A percentile compares a stretch with the other conserved stretches of the same genome.
These are phyloP conservation scores for Apocynum venetum DNA, from an alignment of 257 asterid genomes.

Conservation along the genomic window DNA sequence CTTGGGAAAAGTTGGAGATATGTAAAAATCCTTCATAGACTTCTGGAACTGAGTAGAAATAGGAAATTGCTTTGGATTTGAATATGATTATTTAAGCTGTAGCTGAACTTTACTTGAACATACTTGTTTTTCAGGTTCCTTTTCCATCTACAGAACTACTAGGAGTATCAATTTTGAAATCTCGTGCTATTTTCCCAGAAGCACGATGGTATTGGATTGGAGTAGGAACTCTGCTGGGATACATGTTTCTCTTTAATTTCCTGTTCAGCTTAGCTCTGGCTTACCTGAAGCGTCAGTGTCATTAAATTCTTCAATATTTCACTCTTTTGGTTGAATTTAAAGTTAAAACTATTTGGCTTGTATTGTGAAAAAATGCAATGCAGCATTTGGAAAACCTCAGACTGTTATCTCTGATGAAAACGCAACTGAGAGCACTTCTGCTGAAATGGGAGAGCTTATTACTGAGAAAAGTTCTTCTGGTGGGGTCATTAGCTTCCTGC, in stretches of 20 bases:
- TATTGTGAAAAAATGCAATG: not conserved
- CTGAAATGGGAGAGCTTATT: slow-evolving; percentile 30
- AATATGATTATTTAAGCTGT: not conserved
- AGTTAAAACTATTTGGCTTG: not conserved
- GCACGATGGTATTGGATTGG: slow-evolving; percentile 44
- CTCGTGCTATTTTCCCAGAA: slow-evolving; percentile 32
- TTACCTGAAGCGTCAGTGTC: slow-evolving; percentile 66
- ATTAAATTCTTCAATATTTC: not conserved
- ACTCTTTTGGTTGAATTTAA: not conserved
- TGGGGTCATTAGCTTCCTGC: not conserved
- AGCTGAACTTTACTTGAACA: not conserved
- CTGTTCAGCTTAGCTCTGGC: slow-evolving; percentile 30
- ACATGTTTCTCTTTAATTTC: slow-evolving; percentile 25
- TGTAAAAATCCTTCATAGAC: slow-evolving; percentile 13
- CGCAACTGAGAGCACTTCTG: slow-evolving; percentile 25
- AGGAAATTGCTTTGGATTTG: not conserved
- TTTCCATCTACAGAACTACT: slow-evolving; percentile 18
- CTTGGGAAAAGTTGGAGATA: slow-evolving; percentile 28
- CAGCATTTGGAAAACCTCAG: slow-evolving; percentile 69
- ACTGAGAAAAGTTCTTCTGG: slow-evolving; percentile 9
- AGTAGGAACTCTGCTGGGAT: slow-evolving; percentile 32
- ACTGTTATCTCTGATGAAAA: slow-evolving; percentile 42
- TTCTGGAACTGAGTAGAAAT: not conserved
- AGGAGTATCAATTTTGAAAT: slow-evolving; percentile 26
- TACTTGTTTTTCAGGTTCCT: slow-evolving; percentile 18